Conservation (phyloP, 768 basidiomycete genomes). For the Nevesoporus exiguus region DNA sequence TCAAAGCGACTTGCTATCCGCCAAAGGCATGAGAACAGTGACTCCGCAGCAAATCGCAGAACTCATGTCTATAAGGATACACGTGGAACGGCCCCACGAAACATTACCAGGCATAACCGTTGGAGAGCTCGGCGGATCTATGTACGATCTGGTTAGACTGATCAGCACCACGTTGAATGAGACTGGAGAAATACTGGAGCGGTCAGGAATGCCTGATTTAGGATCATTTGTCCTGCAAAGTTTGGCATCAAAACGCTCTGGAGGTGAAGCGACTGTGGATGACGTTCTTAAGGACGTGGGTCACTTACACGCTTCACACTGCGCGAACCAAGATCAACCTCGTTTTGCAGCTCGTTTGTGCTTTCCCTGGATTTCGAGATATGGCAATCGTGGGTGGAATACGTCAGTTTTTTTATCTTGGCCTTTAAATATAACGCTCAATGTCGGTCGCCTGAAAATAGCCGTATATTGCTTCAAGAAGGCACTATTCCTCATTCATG, state of each 20-base stretch:
- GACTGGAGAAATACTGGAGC: conserved; percentile 64
- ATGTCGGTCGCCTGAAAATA: conserved; percentile 25
- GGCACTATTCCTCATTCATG: conserved; percentile 77
- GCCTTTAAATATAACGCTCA: background rate
- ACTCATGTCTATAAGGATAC: conserved; percentile 65
- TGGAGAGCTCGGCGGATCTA: conserved; percentile 71
- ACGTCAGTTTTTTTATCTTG: conserved; percentile 40
- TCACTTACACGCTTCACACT: conserved; percentile 2
- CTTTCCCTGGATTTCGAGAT: conserved; percentile 81
- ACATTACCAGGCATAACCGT: conserved; percentile 65
- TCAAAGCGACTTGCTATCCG: conserved; percentile 56
- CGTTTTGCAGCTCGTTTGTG: conserved; percentile 58
- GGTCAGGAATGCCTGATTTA: conserved; percentile 61
- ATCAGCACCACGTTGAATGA: conserved; percentile 63
- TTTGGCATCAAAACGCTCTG: conserved; percentile 42
- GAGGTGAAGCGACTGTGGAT: conserved; percentile 44
- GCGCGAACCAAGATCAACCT: conserved; percentile 2
- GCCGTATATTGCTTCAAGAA: conserved; percentile 92
- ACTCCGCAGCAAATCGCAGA: conserved; percentile 60
- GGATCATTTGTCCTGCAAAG: conserved; percentile 73
- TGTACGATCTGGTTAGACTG: conserved; percentile 69
- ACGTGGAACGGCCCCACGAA: conserved; percentile 69
- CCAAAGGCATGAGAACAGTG: conserved; percentile 60
- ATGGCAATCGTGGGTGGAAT: conserved; percentile 63
- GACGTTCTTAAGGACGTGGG: conserved; percentile 60